Evolutionary conservation across 2,329 filamentous ascomycete genomes (phyloP), one percentile per base, ranked within the genome.

Genomic region (Nigrograna mackinnonii): DNA sequence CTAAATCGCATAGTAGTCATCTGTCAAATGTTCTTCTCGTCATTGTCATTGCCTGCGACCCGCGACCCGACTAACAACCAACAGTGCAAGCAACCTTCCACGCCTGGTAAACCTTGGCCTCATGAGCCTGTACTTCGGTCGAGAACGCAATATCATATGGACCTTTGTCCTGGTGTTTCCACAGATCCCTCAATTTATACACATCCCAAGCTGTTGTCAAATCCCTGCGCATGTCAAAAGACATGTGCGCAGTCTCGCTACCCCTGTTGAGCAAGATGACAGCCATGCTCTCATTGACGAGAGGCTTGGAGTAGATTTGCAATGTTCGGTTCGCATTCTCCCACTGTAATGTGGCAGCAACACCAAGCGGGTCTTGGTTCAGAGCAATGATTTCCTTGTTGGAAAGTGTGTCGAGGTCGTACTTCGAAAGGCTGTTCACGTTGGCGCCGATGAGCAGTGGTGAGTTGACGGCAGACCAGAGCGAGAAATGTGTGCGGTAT

Each of bases 321-420:
- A 47, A 39, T 12, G 19, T 41, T n/a, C 46, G 46, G 30, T 54
- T 39, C 18, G 41, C 44, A 17, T 39, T 36, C 6, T 38, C 21
- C 37, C 43, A 54, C 22, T 50, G 46, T 35, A 54, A 22, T 1
- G 43, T 46, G 4, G 46, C 44, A 2, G 47, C 37, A 26, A 42
- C 32, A 9, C 54, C 54, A 16, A 54, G 47, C 16, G 49, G 41
- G 32, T 71, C 68, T 45, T 74, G 70, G 20, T 63, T 71, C 19
- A 73, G 49, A n/a, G 56, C 71, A 21, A 74, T 71, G 31, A 74
- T 63, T n/a, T 71, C 72, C 6, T 62, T 55, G 46, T 73, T 74
- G 28, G 61, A 66, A 12, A 74, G 55, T 20, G 73, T 73, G 2
- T 63, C 53, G 9, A 74, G 60, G 19, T 68, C 64, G 13, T 54